Evolutionary conservation across 768 basidiomycete species (phyloP).

Genomic region (Leucosporidium creatinivorum): DNA sequence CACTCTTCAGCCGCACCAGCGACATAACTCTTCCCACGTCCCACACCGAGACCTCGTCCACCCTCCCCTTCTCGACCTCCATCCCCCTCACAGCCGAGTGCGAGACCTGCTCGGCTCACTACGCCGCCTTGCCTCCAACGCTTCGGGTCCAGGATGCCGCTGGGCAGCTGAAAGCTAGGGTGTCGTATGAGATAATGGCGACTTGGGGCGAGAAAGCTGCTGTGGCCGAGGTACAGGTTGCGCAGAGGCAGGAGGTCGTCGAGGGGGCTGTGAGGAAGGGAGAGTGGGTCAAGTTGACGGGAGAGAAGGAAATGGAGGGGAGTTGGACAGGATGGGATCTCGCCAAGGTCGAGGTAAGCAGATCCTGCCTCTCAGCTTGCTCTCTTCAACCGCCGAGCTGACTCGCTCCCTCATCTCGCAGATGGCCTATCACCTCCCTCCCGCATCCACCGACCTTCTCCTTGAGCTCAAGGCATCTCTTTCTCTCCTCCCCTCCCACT

Average conservation of each 20-base stretch:
- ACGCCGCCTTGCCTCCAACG: background rate
- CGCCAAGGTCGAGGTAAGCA: background rate
- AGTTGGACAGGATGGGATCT: background rate
- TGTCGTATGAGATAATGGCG: background rate
- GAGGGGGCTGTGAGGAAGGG: background rate
- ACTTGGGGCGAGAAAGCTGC: background rate
- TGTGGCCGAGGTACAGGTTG: background rate
- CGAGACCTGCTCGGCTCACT: background rate
- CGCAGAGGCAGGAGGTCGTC: background rate
- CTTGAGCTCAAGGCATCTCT: background rate
- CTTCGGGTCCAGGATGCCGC: background rate
- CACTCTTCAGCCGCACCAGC: background rate
- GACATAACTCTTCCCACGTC: background rate
- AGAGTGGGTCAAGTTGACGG: background rate
- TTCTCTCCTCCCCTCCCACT: background rate
- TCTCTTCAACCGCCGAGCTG: background rate
- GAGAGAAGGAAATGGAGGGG: background rate
- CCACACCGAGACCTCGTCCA: background rate
- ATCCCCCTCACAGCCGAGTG: background rate
- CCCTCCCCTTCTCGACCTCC: background rate
- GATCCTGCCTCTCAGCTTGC: background rate
- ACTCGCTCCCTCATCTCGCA: background rate
- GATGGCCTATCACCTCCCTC: background rate
- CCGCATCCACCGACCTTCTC: background rate
- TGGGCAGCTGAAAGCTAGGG: no score